These are phyloP conservation scores for Globisporangium acanthophoron DNA, from an alignment of 352 stramenopile genomes.

Conservation along the genomic window DNA sequence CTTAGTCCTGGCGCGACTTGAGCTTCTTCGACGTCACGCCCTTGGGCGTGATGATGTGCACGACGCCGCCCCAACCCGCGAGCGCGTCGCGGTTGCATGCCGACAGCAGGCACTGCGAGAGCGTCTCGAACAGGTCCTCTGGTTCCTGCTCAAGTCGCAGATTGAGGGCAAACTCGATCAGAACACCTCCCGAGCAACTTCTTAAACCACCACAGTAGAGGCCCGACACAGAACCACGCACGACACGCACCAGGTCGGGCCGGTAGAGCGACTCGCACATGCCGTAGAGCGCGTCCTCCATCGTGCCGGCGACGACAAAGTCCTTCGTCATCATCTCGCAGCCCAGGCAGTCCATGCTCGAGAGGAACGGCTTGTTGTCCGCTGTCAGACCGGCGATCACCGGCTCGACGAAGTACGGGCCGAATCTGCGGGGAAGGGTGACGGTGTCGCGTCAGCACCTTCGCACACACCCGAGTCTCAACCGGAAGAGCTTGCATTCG, in stretches of 20 bases:
- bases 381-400: slow-evolving; percentile 95
- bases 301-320: slow-evolving; percentile 98
- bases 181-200: too few relatives aligned
- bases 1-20: slow-evolving; percentile 76
- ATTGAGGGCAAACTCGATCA: too few relatives aligned
- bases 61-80: slow-evolving; percentile 96
- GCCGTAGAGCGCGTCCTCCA: slow-evolving; percentile 97
- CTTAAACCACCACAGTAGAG: too few relatives aligned
- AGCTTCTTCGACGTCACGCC: slow-evolving; percentile 81
- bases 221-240: too few relatives aligned
- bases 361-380: slow-evolving; percentile 96
- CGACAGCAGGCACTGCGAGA: slow-evolving; percentile 97
- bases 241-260: slow-evolving; percentile 84
- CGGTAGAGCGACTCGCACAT: slow-evolving; percentile 99
- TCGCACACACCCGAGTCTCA: too few relatives aligned
- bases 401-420: slow-evolving; percentile 98
- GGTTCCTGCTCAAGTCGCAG: slow-evolving; percentile 49
- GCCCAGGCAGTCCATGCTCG: slow-evolving; percentile 97
- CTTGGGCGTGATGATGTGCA: slow-evolving; percentile 96
- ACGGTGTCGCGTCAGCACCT: too few relatives aligned
- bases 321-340: slow-evolving; percentile 95
- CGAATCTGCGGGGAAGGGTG: slow-evolving; percentile 71
- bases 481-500: not conserved
- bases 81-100: slow-evolving; percentile 98
- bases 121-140: slow-evolving; percentile 97